Percentiles rank a stretch among this genome's conserved stretches.
Evolutionary conservation across 1,139 yeast species (phyloP).

Genomic region (Trichomonascaceae sp.): DNA sequence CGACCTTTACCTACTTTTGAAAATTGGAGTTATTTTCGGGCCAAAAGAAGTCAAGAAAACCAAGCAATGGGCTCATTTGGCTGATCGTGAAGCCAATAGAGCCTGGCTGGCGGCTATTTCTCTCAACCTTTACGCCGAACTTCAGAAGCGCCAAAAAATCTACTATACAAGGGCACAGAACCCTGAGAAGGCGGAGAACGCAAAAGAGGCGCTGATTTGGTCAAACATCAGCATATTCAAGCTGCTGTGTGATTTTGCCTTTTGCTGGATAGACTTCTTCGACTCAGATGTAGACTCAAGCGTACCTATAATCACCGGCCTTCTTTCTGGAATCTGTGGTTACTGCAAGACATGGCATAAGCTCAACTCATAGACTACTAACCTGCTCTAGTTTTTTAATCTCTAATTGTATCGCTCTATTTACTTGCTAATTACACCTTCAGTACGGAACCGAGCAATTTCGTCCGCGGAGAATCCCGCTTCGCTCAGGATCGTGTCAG

Average conservation of each 20-base stretch:
- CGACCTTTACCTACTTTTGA: conserved; percentile 19
- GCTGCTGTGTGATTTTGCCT: conserved; percentile 17
- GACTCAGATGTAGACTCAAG: conserved; percentile 11
- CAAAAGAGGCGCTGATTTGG: conserved; percentile 3
- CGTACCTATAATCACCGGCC: conserved; percentile 17
- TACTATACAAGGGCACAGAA: no score
- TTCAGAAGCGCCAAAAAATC: conserved; percentile 4
- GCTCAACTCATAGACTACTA: conserved; percentile 1
- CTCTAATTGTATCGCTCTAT: no score
- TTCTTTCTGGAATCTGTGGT: conserved; percentile 16
- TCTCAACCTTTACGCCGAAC: conserved; percentile 12
- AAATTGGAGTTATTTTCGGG: conserved; percentile 15
- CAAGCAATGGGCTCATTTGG: conserved; percentile 9
- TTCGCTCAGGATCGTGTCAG: conserved; percentile 18
- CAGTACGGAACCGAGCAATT: conserved; percentile 11
- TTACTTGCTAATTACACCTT: conserved; percentile 21
- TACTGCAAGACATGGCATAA: conserved; percentile 18
- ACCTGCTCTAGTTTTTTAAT: background rate
- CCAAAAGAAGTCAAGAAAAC: conserved; percentile 4
- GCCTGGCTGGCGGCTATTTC: conserved; percentile 20
- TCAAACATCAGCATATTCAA: conserved; percentile 12
- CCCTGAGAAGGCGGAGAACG: background rate
- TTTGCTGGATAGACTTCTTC: conserved; percentile 18
- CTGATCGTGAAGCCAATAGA: conserved; percentile 17
- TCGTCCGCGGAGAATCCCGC: conserved; percentile 14